Evolutionary conservation across 306 rosid genomes (phyloP).

Genomic region (Trifolium dubium): DNA sequence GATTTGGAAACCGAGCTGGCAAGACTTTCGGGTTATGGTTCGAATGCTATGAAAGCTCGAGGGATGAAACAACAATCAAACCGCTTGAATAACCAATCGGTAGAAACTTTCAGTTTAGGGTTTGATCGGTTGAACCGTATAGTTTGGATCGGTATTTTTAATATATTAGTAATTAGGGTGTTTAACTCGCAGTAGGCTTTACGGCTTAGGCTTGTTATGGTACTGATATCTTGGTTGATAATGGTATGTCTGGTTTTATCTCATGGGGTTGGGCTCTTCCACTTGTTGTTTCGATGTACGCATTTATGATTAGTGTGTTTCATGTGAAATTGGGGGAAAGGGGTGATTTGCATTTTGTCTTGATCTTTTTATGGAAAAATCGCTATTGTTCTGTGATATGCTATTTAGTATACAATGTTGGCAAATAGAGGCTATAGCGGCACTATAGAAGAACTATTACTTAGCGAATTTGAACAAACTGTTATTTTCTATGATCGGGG

Average conservation of each 20-base stretch:
- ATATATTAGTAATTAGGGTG: background rate
- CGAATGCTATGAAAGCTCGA: background rate
- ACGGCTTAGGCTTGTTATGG: background rate
- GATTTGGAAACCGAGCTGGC: background rate
- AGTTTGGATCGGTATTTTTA: background rate
- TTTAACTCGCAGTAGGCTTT: background rate
- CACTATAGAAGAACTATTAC: too few relatives aligned
- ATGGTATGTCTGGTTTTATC: background rate
- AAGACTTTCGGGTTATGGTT: background rate
- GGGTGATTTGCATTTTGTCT: conserved; percentile 20
- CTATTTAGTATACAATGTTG: too few relatives aligned
- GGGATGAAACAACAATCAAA: background rate
- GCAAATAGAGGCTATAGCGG: too few relatives aligned
- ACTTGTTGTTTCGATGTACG: background rate
- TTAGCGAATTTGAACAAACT: too few relatives aligned
- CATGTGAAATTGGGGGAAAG: conserved; percentile 18
- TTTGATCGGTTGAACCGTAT: background rate
- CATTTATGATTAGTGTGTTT: background rate
- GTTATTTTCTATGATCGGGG: too few relatives aligned
- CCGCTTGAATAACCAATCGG: background rate
- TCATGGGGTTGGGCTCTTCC: background rate
- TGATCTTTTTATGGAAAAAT: too few relatives aligned
- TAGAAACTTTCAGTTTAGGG: background rate
- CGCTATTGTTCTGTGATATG: too few relatives aligned
- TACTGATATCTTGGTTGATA: background rate